Evolutionary conservation across 306 rosid genomes (phyloP).

Genomic region (Dalbergia cochinchinensis): DNA sequence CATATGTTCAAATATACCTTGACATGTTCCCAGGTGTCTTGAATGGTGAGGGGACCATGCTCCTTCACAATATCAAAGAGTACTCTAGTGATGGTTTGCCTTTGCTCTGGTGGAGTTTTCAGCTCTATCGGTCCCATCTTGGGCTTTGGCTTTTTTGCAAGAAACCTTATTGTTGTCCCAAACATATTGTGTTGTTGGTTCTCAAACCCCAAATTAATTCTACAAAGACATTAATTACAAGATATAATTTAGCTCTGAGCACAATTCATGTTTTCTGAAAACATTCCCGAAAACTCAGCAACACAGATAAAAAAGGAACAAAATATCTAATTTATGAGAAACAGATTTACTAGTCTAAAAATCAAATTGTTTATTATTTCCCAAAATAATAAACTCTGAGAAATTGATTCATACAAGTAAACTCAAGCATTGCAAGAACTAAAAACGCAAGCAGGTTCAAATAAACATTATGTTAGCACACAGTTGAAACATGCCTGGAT

Average conservation of each 20-base stretch:
- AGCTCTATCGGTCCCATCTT: conserved; percentile 1
- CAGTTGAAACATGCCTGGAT: no score
- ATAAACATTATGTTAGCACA: no score
- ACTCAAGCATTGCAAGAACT: no score
- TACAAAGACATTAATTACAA: background rate
- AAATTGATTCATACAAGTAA: no score
- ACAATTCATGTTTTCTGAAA: no score
- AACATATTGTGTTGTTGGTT: background rate
- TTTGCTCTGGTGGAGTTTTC: conserved; percentile 1
- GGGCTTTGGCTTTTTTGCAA: conserved; percentile 1
- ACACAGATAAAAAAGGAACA: no score
- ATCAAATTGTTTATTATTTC: no score
- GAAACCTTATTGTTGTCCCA: background rate
- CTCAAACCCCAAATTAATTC: conserved; percentile 4
- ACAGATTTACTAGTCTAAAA: no score
- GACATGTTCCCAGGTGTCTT: background rate
- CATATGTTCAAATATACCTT: background rate
- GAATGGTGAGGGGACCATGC: background rate
- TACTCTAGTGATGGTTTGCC: background rate
- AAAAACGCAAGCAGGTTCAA: no score
- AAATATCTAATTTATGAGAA: no score
- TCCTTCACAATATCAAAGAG: background rate
- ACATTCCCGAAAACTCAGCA: no score
- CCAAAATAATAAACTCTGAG: no score
- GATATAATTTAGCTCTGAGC: background rate